Percentiles rank a stretch among this genome's conserved stretches.
Evolutionary conservation across 768 basidiomycete genomes (phyloP).

Genomic region (Ramaria sp.): DNA sequence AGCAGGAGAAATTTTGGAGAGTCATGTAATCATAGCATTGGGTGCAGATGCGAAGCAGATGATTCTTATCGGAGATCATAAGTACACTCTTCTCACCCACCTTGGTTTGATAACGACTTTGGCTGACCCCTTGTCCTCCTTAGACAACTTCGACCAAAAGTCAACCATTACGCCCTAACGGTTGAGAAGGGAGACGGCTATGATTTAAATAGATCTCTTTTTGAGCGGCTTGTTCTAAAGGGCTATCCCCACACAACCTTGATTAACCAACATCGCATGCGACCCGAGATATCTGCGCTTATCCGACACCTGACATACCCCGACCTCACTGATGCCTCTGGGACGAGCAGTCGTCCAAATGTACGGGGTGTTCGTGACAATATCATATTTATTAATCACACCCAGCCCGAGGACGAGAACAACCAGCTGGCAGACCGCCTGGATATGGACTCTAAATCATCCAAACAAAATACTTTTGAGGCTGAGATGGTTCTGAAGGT

Average conservation of each 20-base stretch:
- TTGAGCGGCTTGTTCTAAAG: conserved; percentile 54
- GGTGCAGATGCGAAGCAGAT: conserved; percentile 36
- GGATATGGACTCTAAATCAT: conserved; percentile 38
- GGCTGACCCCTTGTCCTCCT: no score
- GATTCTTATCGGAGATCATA: conserved; percentile 64
- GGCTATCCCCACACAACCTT: conserved; percentile 54
- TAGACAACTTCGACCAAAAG: conserved; percentile 65
- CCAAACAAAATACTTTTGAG: conserved; percentile 50
- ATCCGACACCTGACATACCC: conserved; percentile 57
- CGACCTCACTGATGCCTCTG: conserved; percentile 43
- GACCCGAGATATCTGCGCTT: conserved; percentile 58
- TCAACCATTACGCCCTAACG: conserved; percentile 52
- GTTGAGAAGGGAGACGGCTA: conserved; percentile 60
- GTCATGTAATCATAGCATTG: conserved; percentile 52
- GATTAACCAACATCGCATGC: conserved; percentile 56
- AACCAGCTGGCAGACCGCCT: conserved; percentile 29
- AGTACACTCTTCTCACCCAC: conserved; percentile 37
- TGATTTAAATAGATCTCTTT: conserved; percentile 56
- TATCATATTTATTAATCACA: conserved; percentile 52
- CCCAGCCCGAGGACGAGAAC: conserved; percentile 41
- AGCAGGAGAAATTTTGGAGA: conserved; percentile 64
- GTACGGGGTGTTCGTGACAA: conserved; percentile 47
- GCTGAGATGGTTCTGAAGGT: conserved; percentile 57
- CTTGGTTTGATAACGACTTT: neutral
- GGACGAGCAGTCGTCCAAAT: conserved; percentile 38